Evolutionary conservation across 768 basidiomycete genomes (phyloP), one percentile per base, ranked within the genome.

Genomic region (Pleurotus tuoliensis): DNA sequence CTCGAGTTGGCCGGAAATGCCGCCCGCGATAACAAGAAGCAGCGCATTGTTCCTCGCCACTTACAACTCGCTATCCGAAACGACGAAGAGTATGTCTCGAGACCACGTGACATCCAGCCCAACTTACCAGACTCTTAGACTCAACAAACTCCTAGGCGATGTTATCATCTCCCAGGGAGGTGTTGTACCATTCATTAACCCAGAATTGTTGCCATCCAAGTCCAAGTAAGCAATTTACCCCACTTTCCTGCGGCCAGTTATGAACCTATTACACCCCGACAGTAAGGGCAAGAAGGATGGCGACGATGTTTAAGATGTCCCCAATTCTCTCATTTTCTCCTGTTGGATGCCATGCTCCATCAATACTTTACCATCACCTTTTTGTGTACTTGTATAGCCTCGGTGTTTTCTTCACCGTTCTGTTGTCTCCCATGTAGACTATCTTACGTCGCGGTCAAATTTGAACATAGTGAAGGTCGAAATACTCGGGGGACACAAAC

Each of bases 161-260:
- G 94, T 96, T 61, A 86, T 94, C 72, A 95, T 96, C 76, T 94
- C 92, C 34, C 92, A 96, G 71, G 94, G 94, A 74, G 94, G 94
- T 81, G 92, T 94, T 57, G 87, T 93, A 16, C 91, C 91, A 57
- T 82, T 82, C 68, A 96, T 96, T 68, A 79, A 83, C 44, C 41
- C 44, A 5, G 57, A 75, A 65, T 69, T 77, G 12, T 63, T 77
- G 37, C 76, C 76, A 9, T 39, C n/a, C 15, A 53, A 53, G 39
- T 53, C 51, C 5, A 39, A 41, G 51, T 53, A 43, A 41, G 51
- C 15, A 20, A 1, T 12, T 3, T 22, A 11, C n/a, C 30, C 51
- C 11, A 4, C 11, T 12, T 25, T 11, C 6, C 15, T 12, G 5
- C 16, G 5, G 3, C n/a, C 20, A 5, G 12, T 20, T 1, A 6